Evolutionary conservation across 1,284 basidiomycete genomes (phyloP).

Genomic region (Erythrobasidium hasegawianum): DNA sequence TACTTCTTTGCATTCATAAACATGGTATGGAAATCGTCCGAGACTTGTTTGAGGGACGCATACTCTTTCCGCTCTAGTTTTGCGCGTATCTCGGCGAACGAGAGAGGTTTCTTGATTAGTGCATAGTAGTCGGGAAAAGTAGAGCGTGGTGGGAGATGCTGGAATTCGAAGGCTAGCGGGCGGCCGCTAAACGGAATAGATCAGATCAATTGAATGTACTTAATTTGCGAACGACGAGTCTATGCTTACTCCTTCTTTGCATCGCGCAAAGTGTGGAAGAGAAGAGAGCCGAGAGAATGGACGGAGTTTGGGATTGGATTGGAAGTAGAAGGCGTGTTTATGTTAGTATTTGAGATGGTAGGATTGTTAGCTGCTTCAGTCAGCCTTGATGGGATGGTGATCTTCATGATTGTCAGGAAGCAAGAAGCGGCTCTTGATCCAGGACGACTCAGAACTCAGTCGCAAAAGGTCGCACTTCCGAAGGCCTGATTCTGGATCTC

Average conservation of each 20-base stretch:
- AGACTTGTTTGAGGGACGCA: slow-evolving; percentile 3
- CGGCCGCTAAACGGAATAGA: slow-evolving; percentile 25
- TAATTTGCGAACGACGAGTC: background rate
- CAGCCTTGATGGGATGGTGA: no score
- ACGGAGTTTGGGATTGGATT: background rate
- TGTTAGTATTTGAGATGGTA: no score
- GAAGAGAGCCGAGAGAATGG: background rate
- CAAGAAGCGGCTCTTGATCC: no score
- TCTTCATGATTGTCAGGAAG: no score
- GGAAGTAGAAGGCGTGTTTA: no score
- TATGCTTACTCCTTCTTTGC: slow-evolving; percentile 1
- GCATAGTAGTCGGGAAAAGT: slow-evolving; percentile 33
- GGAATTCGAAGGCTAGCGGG: slow-evolving; percentile 19
- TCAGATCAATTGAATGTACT: no score
- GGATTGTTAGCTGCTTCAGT: no score
- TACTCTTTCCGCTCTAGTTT: slow-evolving; percentile 27
- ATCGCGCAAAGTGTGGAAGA: background rate
- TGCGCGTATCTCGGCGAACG: slow-evolving; percentile 24
- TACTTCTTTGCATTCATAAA: slow-evolving; percentile 33
- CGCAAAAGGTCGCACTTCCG: no score
- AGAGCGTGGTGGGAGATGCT: slow-evolving; percentile 27
- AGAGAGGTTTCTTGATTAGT: slow-evolving; percentile 28
- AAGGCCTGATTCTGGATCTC: no score
- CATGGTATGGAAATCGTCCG: slow-evolving; percentile 24
- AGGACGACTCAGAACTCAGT: no score